A percentile compares a stretch with the other conserved stretches of the same genome.
These are phyloP conservation scores for Adiantum capillusveneris DNA, from an alignment of 75 land plant species.

Conservation along the genomic window DNA sequence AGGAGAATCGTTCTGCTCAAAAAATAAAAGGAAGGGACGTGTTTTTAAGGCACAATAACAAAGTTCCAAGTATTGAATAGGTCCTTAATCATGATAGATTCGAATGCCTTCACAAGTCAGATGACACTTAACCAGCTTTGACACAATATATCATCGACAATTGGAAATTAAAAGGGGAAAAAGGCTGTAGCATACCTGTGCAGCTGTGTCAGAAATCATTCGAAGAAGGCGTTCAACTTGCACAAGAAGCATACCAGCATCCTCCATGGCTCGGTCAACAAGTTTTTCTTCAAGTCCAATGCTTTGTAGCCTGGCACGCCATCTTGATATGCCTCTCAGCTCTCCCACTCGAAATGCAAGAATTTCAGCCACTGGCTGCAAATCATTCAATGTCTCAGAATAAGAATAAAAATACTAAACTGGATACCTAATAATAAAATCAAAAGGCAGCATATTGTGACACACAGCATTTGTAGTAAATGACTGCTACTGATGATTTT, in stretches of 20 bases:
- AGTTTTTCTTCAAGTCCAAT: slow-evolving; percentile 87
- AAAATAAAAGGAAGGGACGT: too few relatives aligned
- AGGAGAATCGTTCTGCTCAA: too few relatives aligned
- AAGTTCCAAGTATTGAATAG: too few relatives aligned
- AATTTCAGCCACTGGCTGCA: slow-evolving; percentile 91
- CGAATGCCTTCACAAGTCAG: too few relatives aligned
- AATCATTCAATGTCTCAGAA: neutral
- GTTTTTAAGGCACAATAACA: too few relatives aligned
- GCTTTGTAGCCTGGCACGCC: slow-evolving; percentile 52
- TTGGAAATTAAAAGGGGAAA: neutral
- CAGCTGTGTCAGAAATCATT: slow-evolving; percentile 57
- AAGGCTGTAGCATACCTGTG: slow-evolving; percentile 43
- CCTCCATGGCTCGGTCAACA: slow-evolving; percentile 65
- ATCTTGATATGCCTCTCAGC: slow-evolving; percentile 82
- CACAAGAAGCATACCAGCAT: slow-evolving; percentile 81
- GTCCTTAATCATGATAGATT: too few relatives aligned
- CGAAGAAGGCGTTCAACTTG: slow-evolving; percentile 85
- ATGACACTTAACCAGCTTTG: too few relatives aligned
- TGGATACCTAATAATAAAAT: neutral
- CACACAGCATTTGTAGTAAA: too few relatives aligned
- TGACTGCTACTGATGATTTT: too few relatives aligned
- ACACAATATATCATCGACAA: too few relatives aligned
- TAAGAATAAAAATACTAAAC: neutral
- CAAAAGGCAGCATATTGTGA: too few relatives aligned
- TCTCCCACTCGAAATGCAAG: slow-evolving; percentile 90